Evolutionary conservation across 129 eudicot species (phyloP).

Genomic region (Ambrosia artemisiifolia): DNA sequence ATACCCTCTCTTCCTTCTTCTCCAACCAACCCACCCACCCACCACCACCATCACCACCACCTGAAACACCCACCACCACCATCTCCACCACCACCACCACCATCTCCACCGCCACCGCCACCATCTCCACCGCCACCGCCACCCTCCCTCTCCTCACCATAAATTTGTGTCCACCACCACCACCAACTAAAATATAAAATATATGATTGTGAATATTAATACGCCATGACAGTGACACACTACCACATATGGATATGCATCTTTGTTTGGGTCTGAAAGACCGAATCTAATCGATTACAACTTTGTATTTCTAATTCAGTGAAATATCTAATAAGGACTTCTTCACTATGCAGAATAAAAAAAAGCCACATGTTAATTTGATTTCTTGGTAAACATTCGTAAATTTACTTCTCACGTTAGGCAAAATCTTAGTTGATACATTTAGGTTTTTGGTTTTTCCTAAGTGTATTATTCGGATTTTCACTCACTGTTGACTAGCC

Average conservation of each 20-base stretch:
- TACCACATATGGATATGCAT: neutral
- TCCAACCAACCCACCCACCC: too few species aligned
- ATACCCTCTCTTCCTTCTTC: too few species aligned
- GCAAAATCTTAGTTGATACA: neutral
- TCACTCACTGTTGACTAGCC: neutral
- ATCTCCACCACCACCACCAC: too few species aligned
- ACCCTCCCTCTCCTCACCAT: too few species aligned
- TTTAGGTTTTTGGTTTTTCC: neutral
- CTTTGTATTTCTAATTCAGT: neutral
- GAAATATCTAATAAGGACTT: neutral
- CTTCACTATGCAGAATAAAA: neutral
- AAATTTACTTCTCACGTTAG: neutral
- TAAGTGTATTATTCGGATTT: neutral
- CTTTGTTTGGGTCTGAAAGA: neutral
- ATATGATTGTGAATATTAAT: conserved; percentile 1
- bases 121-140: too few species aligned
- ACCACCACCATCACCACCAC: too few species aligned
- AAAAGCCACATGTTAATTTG: neutral
- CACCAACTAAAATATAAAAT: neutral
- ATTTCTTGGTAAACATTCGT: neutral
- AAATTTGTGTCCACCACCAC: too few species aligned
- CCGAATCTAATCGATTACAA: neutral
- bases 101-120: too few species aligned
- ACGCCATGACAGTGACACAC: neutral
- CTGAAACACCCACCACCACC: too few species aligned